A percentile compares a stretch with the other conserved stretches of the same genome.
phyloP scores from a whole-genome alignment of 768 basidiomycete genomes.

The Auricularia heimuer region DNA sequence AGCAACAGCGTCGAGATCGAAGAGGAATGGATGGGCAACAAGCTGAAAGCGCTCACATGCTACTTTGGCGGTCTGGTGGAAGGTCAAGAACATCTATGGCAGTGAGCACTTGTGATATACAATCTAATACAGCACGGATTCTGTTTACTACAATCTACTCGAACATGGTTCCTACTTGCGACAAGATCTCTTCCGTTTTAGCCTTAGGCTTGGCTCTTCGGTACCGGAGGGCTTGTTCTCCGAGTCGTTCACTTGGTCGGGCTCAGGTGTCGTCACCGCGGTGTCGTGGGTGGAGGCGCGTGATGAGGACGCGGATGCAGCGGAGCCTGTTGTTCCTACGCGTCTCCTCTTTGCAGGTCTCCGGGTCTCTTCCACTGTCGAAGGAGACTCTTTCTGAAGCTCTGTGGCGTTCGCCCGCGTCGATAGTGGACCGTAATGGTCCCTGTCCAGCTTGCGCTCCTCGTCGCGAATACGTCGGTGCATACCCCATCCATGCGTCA shows the following conservation, averaged over 20 bases:
- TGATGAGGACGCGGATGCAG: not conserved
- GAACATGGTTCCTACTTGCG: not conserved
- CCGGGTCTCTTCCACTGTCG: not conserved
- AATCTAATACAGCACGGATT: not conserved
- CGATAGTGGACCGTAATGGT: not conserved
- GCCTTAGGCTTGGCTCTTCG: not conserved
- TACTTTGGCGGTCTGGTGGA: conserved; percentile 80
- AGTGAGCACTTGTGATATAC: not conserved
- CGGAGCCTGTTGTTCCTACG: not conserved
- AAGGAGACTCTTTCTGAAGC: not conserved
- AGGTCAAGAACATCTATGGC: conserved; percentile 53
- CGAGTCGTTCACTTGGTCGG: not conserved
- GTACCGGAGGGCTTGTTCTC: not conserved
- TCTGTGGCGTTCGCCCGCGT: not conserved
- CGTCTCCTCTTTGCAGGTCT: not conserved
- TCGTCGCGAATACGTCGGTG: not conserved
- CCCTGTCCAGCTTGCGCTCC: not conserved
- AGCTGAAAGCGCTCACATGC: conserved; percentile 89
- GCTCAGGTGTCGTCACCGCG: not conserved
- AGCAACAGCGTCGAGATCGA: conserved; percentile 56
- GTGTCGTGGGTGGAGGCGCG: not conserved
- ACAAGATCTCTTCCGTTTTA: not conserved
- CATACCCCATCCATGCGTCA: not conserved
- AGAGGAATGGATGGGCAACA: conserved; percentile 92
- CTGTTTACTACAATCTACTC: not conserved